phyloP scores from a whole-genome alignment of 768 basidiomycete genomes.

The Lenzites betulinus region DNA sequence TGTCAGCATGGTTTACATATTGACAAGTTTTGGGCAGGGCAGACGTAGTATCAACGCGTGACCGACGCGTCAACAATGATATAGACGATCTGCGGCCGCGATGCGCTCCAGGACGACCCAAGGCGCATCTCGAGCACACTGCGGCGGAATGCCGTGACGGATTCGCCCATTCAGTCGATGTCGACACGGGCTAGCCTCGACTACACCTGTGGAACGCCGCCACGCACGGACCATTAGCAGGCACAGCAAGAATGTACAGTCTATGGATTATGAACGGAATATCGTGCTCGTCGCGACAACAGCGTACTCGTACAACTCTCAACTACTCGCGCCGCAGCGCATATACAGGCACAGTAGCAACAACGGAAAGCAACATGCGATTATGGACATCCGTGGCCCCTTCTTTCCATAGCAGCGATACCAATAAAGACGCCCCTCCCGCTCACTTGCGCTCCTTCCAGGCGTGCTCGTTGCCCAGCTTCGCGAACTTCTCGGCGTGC shows the following conservation, averaged over 20 bases:
- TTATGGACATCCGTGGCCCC: conserved; percentile 21
- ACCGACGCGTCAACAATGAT: background rate
- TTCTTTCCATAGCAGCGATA: too few species aligned
- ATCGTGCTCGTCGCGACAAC: background rate
- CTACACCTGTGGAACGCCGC: too few species aligned
- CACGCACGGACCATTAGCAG: background rate
- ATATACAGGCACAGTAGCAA: conserved; percentile 19
- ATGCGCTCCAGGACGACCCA: background rate
- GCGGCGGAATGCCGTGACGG: background rate
- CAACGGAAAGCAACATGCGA: conserved; percentile 14
- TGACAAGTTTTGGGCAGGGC: too few species aligned
- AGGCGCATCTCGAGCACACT: background rate
- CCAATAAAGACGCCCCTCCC: too few species aligned
- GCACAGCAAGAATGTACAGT: conserved; percentile 17
- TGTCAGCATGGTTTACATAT: too few species aligned
- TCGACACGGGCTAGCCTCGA: too few species aligned
- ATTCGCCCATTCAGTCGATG: background rate
- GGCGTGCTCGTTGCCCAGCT: conserved; percentile 46
- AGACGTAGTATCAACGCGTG: too few species aligned
- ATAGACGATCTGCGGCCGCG: background rate
- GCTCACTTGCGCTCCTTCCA: conserved; percentile 49
- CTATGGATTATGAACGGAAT: conserved; percentile 18
- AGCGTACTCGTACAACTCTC: conserved; percentile 19
- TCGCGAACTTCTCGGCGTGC: conserved; percentile 48
- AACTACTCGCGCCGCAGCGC: background rate